Conservation (phyloP, 1,284 basidiomycete genomes). For the Leccinum solheimii region DNA sequence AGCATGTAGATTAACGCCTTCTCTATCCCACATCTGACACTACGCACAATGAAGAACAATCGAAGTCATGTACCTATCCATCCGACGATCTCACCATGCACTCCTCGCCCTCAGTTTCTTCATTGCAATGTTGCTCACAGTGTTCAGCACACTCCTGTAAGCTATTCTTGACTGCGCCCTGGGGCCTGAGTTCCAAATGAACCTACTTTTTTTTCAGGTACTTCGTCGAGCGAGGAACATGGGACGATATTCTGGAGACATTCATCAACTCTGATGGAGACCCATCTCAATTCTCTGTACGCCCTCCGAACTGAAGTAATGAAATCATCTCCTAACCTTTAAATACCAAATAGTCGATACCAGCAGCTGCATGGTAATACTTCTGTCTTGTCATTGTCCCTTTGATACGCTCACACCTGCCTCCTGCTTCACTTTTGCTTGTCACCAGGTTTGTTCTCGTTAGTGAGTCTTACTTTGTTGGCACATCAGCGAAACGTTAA, state of each 20-base stretch:
- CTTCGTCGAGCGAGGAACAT: constrained; percentile 84
- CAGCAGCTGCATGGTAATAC: constrained; percentile 67
- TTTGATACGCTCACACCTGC: neutral
- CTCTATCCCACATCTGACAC: neutral
- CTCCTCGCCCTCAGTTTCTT: constrained; percentile 86
- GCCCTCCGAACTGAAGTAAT: constrained; percentile 16
- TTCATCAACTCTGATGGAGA: constrained; percentile 86
- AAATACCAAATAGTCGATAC: constrained; percentile 60
- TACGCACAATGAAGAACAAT: constrained; percentile 59
- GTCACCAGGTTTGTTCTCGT: constrained; percentile 40
- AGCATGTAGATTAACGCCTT: constrained; percentile 28
- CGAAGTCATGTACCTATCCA: constrained; percentile 91
- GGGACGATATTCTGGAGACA: constrained; percentile 76
- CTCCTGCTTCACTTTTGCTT: neutral
- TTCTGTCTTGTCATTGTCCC: neutral
- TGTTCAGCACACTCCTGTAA: constrained; percentile 83
- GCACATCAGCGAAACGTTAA: neutral
- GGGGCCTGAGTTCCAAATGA: neutral
- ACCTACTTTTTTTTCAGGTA: constrained; percentile 50
- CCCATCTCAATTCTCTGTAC: constrained; percentile 69
- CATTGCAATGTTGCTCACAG: constrained; percentile 81
- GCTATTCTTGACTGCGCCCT: constrained; percentile 28
- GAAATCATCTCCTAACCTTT: constrained; percentile 3
- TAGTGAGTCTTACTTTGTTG: constrained; percentile 44
- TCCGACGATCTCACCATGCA: constrained; percentile 81